Evolutionary conservation across 192 early-diverging fungal genomes (phyloP).

Genomic region (Podochytrium sp.): DNA sequence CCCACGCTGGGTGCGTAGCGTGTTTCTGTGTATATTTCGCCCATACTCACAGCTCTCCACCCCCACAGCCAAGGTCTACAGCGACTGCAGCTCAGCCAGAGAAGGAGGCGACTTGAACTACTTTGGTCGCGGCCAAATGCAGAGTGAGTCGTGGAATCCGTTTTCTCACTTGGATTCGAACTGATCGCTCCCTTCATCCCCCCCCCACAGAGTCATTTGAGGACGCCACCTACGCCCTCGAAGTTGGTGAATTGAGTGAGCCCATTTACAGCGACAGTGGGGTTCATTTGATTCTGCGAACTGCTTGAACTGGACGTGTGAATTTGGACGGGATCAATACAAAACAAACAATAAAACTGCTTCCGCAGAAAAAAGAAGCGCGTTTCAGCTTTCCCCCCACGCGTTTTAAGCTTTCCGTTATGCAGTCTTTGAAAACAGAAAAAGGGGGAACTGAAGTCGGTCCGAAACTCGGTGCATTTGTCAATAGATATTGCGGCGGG

Average conservation of each 20-base stretch:
- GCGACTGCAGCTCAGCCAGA: conserved; percentile 92
- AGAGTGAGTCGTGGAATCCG: conserved; percentile 48
- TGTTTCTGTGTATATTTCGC: neutral
- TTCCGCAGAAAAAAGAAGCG: too few species aligned
- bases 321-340: neutral
- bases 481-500: too few species aligned
- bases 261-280: conserved; percentile 90
- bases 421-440: too few species aligned
- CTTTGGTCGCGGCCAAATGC: conserved; percentile 91
- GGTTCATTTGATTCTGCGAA: conserved; percentile 90
- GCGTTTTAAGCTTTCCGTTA: too few species aligned
- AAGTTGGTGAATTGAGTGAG: conserved; percentile 81
- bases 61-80: conserved; percentile 66
- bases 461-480: too few species aligned
- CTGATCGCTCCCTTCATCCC: neutral
- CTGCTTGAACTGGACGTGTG: conserved; percentile 57
- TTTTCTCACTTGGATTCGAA: neutral
- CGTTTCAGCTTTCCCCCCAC: too few species aligned
- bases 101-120: conserved; percentile 84
- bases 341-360: too few species aligned
- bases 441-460: too few species aligned
- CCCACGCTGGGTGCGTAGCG: conserved; percentile 50
- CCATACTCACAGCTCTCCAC: too few species aligned
- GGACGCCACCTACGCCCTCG: conserved; percentile 79
- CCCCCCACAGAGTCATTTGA: conserved; percentile 72